Evolutionary conservation across 148 eudicot species (phyloP).

Genomic region (Camellia japonica): DNA sequence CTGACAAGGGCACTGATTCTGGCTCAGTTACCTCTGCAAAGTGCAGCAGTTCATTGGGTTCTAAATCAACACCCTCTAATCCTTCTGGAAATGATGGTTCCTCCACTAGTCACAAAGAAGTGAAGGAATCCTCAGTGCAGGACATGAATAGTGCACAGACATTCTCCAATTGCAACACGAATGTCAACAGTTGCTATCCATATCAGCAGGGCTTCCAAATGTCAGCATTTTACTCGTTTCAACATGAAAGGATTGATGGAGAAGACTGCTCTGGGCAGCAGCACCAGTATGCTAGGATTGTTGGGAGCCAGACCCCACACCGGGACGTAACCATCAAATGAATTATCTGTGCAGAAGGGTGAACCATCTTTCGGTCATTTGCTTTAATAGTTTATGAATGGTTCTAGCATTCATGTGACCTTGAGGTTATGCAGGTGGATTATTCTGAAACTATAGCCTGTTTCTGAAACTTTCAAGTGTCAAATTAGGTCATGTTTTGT

Average conservation of each 20-base stretch:
- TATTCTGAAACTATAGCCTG: not conserved
- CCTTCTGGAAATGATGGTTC: not conserved
- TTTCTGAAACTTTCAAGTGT: not conserved
- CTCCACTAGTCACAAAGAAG: too few species aligned
- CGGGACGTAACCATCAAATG: not conserved
- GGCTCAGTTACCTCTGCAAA: too few species aligned
- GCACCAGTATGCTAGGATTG: not conserved
- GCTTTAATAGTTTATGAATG: not conserved
- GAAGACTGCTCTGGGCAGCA: not conserved
- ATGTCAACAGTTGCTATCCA: not conserved
- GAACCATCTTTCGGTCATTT: too few species aligned
- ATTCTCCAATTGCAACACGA: too few species aligned
- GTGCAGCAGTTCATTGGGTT: not conserved
- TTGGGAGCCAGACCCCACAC: not conserved
- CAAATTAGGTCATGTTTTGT: not conserved
- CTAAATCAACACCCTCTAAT: not conserved
- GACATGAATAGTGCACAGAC: too few species aligned
- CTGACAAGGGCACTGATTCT: too few species aligned
- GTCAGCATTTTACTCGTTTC: not conserved
- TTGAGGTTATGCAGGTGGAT: not conserved
- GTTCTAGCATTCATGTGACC: not conserved
- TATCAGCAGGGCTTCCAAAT: not conserved
- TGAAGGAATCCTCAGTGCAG: too few species aligned
- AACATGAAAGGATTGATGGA: not conserved
- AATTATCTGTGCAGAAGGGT: too few species aligned